Base-by-base conservation (phyloP, 2,329 filamentous ascomycete species). In the Hymenoscyphus fructigenus region DNA sequence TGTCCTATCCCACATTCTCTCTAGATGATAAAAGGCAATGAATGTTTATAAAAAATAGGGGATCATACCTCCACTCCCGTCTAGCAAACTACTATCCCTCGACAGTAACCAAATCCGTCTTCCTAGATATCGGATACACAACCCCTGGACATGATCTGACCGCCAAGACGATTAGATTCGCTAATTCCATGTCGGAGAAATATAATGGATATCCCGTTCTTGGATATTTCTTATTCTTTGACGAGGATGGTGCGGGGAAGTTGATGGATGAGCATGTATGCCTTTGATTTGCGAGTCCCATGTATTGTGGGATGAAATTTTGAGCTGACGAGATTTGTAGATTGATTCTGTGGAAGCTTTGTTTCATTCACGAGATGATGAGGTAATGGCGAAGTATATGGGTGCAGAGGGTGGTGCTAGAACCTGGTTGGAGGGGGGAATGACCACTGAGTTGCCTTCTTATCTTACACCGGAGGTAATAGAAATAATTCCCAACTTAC, bases 181-280 rank as follows among this genome's bases (percentile, higher is more conserved):
- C 69, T 23, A 65, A 72, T 50, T 28, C 17, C 7, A 62, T 62
- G 32, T 44, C 65, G 32, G 47, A 65, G 29, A 28, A 70, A 28
- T 36, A 63, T 9, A 41, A 67, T 28, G 67, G 67, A 0, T 71
- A 66, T 60, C 60, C 63, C 9, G 62, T 69, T 2, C 68, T 70
- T 41, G 68, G 69, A 14, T 70, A 72, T 32, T 68, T 68, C 56
- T 55, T 67, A 7, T 70, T 71, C 47, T 70, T 71, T 28, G 57
- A 68, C 12, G 68, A 71, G 38, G 62, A 68, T 9, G 66, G 62
- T 61, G 68, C 69, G 38, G 57, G 61, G 3, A 60, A 67, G 29
- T 29, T 70, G 34, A 65, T 70, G 60, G 57, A 68, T 61, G 53
- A 55, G 17, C 57, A 68, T 65, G 69, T 71, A 34, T 20, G 65